phyloP scores from a whole-genome alignment of 257 asterid species.

The Primulina eburnea region DNA sequence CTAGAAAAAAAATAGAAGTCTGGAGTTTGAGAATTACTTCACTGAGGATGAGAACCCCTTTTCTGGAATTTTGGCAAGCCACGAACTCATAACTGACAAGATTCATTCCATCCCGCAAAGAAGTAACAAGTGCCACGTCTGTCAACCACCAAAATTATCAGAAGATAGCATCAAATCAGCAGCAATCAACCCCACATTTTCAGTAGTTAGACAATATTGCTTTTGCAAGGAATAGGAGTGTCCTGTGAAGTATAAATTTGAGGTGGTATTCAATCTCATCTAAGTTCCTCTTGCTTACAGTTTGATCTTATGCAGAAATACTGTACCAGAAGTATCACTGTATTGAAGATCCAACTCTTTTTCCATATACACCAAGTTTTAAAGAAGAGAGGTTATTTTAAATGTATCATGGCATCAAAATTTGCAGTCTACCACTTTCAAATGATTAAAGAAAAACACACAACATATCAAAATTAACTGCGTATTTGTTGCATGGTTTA shows the following conservation, averaged over 20 bases:
- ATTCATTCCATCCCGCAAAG: slow-evolving; percentile 98
- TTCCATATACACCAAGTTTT: background rate
- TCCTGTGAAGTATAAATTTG: background rate
- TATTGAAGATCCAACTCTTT: background rate
- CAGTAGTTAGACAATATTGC: background rate
- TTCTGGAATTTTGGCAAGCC: slow-evolving; percentile 89
- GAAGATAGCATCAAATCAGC: slow-evolving; percentile 24
- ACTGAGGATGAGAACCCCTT: slow-evolving; percentile 93
- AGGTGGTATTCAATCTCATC: background rate
- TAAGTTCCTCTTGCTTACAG: slow-evolving; percentile 8
- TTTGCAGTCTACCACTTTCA: slow-evolving; percentile 8
- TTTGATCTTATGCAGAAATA: background rate
- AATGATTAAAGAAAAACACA: background rate
- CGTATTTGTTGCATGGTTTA: background rate
- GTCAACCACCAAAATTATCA: slow-evolving; percentile 27
- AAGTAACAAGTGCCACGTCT: slow-evolving; percentile 96
- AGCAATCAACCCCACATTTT: background rate
- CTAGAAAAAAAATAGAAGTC: slow-evolving; percentile 17
- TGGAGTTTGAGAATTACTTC: slow-evolving; percentile 47
- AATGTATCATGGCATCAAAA: background rate
- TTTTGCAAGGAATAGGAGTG: slow-evolving; percentile 1
- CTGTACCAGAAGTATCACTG: background rate
- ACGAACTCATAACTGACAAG: slow-evolving; percentile 99
- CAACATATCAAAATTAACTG: background rate
- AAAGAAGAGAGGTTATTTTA: slow-evolving; percentile 2